phyloP scores from a whole-genome alignment of 1,284 basidiomycete species.

The Lentinula novae-zelandiae region DNA sequence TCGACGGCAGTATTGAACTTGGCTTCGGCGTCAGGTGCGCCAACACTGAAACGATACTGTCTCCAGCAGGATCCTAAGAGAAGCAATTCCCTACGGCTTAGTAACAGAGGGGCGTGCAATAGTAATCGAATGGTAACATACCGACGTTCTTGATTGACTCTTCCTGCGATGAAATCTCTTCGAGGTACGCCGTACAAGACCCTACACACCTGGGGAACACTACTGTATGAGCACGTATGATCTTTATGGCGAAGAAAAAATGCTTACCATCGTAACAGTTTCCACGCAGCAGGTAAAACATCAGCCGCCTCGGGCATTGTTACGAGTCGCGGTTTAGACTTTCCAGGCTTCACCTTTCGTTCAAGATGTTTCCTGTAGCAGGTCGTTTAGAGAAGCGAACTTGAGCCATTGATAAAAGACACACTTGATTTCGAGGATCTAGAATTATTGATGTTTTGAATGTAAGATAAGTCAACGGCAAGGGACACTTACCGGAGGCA shows the following conservation, averaged over 20 bases:
- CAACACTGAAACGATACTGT: conserved; percentile 63
- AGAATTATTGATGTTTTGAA: background rate
- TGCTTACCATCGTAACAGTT: conserved; percentile 52
- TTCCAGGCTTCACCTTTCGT: conserved; percentile 41
- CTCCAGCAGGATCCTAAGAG: conserved; percentile 40
- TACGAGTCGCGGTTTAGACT: conserved; percentile 44
- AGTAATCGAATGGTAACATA: conserved; percentile 20
- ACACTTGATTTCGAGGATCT: conserved; percentile 54
- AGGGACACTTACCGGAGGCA: conserved; percentile 41
- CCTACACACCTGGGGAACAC: conserved; percentile 47
- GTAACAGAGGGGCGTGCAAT: background rate
- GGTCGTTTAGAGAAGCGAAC: background rate
- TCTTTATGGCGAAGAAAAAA: background rate
- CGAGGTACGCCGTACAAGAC: conserved; percentile 62
- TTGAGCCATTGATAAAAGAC: background rate
- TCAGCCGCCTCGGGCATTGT: conserved; percentile 36
- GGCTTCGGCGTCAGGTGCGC: conserved; percentile 62
- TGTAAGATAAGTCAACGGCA: background rate
- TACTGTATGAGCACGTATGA: background rate
- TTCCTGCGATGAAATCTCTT: conserved; percentile 48
- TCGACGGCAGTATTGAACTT: conserved; percentile 45
- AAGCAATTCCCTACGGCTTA: background rate
- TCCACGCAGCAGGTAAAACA: conserved; percentile 55
- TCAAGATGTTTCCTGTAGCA: conserved; percentile 39
- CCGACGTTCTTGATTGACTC: conserved; percentile 51